These are phyloP conservation scores for Botrytis cinerea DNA, from an alignment of 2,329 filamentous ascomycete genomes.

Conservation along the genomic window DNA sequence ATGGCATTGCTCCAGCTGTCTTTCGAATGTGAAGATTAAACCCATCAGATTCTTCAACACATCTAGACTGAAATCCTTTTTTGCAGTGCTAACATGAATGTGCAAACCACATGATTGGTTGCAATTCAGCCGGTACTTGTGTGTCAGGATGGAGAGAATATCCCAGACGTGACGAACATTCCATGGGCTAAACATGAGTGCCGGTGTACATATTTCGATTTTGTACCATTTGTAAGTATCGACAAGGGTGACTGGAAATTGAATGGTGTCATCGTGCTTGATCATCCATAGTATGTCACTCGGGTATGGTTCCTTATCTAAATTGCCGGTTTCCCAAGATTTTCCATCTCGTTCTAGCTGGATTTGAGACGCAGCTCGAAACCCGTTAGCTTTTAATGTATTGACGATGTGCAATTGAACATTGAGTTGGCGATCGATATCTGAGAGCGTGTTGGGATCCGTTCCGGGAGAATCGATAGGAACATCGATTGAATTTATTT, in stretches of 20 bases:
- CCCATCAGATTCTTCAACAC: slow-evolving; percentile 40
- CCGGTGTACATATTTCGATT: slow-evolving; percentile 31
- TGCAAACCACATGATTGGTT: slow-evolving; percentile 39
- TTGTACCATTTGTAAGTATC: slow-evolving; percentile 26
- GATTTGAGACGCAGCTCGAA: slow-evolving; percentile 18
- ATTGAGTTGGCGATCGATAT: slow-evolving; percentile 13
- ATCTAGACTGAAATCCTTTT: slow-evolving; percentile 32
- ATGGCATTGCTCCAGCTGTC: slow-evolving; percentile 37
- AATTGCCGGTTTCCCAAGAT: neutral
- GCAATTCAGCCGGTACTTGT: slow-evolving; percentile 31
- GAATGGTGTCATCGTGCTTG: slow-evolving; percentile 23
- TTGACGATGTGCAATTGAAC: slow-evolving; percentile 22
- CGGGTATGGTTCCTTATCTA: neutral
- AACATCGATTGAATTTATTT: slow-evolving; percentile 12
- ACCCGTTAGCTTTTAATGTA: neutral
- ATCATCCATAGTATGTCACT: slow-evolving; percentile 22
- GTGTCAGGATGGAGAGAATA: slow-evolving; percentile 24
- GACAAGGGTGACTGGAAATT: neutral
- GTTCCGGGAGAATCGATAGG: neutral
- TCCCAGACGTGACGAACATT: slow-evolving; percentile 25
- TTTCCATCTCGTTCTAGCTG: slow-evolving; percentile 9
- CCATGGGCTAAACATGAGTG: slow-evolving; percentile 22
- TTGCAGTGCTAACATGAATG: slow-evolving; percentile 40
- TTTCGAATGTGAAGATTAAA: slow-evolving; percentile 38
- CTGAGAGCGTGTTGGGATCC: neutral